Conservation (phyloP, 225 moss, liverwort and hornwort species). For the Polytrichum formosum region DNA sequence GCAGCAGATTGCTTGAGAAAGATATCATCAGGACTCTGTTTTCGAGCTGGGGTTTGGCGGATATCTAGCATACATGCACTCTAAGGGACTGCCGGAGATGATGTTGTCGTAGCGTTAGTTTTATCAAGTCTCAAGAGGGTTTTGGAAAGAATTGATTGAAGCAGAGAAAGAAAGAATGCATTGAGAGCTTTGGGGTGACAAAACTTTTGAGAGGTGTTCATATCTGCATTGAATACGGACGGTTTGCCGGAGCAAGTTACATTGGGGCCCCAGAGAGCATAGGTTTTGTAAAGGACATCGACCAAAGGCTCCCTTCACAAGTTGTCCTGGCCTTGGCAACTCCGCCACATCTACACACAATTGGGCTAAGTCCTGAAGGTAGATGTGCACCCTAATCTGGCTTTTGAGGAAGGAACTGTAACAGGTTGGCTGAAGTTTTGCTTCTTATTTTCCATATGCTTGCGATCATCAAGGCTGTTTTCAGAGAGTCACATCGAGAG, state of each 20-base stretch:
- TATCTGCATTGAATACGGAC: background rate
- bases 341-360: no score
- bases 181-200: background rate
- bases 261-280: background rate
- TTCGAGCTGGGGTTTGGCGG: background rate
- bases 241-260: background rate
- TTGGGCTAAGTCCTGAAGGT: no score
- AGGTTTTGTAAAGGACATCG: background rate
- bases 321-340: no score
- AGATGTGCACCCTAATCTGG: no score
- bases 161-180: background rate
- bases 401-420: no score
- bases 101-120: background rate
- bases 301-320: no score
- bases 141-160: background rate
- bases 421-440: no score
- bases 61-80: background rate
- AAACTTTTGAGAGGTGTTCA: background rate
- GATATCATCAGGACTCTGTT: no score
- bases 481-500: no score
- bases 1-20: no score
- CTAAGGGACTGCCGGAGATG: background rate
- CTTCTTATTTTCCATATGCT: no score
- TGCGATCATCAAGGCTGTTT: no score
- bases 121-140: background rate